phyloP scores from a whole-genome alignment of 2,329 filamentous ascomycete species.

The Arthrinium phaeospermum region DNA sequence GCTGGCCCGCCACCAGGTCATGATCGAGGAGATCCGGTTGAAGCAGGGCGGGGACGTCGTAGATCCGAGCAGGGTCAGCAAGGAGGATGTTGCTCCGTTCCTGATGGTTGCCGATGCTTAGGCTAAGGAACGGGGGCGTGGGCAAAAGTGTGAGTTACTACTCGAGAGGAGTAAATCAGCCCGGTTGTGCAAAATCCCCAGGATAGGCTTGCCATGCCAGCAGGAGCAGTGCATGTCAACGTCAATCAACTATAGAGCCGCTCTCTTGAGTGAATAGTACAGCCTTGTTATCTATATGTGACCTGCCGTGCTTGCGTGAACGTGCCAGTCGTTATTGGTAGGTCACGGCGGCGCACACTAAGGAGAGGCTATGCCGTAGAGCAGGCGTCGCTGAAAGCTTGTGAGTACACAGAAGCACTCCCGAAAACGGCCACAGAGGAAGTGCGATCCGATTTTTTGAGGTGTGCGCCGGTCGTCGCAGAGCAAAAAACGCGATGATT shows the following conservation, averaged over 20 bases:
- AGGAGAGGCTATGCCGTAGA: background rate
- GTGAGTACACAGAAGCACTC: background rate
- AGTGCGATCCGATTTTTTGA: background rate
- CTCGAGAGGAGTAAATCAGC: background rate
- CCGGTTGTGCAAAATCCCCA: background rate
- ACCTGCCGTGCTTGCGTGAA: background rate
- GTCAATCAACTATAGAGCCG: background rate
- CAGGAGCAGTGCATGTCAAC: background rate
- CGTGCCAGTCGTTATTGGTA: background rate
- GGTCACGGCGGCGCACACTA: background rate
- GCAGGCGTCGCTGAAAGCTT: background rate
- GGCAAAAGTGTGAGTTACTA: background rate
- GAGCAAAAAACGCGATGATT: background rate
- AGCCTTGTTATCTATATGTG: background rate
- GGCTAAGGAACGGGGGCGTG: background rate
- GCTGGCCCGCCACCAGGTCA: background rate
- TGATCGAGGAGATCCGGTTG: conserved; percentile 1
- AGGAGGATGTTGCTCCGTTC: background rate
- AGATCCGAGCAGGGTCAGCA: background rate
- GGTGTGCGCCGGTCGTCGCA: background rate
- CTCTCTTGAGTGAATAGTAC: background rate
- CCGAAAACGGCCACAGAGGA: background rate
- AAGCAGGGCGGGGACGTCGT: background rate
- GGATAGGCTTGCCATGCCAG: too few species aligned
- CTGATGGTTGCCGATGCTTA: background rate